A percentile compares a stretch with the other conserved stretches of the same genome.
Evolutionary conservation across 1,284 basidiomycete genomes (phyloP).

Genomic region (Hemileccinum hortonii): DNA sequence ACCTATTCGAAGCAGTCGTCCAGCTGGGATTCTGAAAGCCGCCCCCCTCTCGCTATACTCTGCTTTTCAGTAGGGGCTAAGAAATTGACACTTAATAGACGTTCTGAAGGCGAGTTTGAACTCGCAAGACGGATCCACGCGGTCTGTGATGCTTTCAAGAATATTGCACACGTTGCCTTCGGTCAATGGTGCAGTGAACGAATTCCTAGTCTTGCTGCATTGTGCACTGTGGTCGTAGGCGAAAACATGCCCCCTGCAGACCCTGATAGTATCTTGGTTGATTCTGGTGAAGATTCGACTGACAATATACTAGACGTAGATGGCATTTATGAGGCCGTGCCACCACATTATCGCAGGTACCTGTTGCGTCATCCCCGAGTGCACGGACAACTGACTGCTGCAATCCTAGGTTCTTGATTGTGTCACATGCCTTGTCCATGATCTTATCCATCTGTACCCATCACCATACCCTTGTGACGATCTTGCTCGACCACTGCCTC

Average conservation of each 20-base stretch:
- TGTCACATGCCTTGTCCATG: slow-evolving; percentile 51
- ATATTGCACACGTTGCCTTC: slow-evolving; percentile 41
- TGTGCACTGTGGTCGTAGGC: slow-evolving; percentile 52
- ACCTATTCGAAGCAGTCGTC: slow-evolving; percentile 19
- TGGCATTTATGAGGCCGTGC: slow-evolving; percentile 50
- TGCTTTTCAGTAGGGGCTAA: slow-evolving; percentile 37
- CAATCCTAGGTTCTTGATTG: slow-evolving; percentile 42
- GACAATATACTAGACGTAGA: slow-evolving; percentile 36
- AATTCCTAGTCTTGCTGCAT: slow-evolving; percentile 41
- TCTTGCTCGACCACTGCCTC: slow-evolving; percentile 49
- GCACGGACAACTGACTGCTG: slow-evolving; percentile 6
- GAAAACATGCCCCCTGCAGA: slow-evolving; percentile 37
- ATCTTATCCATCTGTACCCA: slow-evolving; percentile 45
- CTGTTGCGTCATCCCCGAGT: slow-evolving; percentile 5
- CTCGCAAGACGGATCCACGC: slow-evolving; percentile 50
- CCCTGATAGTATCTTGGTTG: slow-evolving; percentile 18
- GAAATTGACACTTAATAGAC: slow-evolving; percentile 38
- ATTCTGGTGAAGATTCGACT: slow-evolving; percentile 26
- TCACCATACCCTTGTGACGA: slow-evolving; percentile 46
- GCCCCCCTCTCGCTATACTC: slow-evolving; percentile 41
- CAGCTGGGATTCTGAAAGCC: slow-evolving; percentile 22
- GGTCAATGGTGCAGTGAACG: slow-evolving; percentile 20
- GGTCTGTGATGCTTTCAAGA: slow-evolving; percentile 53
- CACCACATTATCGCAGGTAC: slow-evolving; percentile 49
- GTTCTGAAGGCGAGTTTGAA: slow-evolving; percentile 39